Evolutionary conservation across 257 asterid genomes (phyloP).

Genomic region (Mentha longifolia): DNA sequence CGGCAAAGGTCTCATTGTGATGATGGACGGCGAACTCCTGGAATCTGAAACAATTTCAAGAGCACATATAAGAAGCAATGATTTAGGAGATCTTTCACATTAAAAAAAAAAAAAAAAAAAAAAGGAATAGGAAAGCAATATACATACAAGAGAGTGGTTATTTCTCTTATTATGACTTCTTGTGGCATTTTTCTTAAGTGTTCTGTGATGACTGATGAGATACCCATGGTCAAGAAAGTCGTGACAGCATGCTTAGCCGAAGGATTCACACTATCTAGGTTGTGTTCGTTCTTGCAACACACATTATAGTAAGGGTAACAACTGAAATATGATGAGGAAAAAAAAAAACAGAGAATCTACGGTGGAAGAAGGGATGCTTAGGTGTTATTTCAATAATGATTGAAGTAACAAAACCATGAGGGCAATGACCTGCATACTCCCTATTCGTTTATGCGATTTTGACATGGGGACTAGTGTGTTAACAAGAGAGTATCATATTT

Average conservation of each 20-base stretch:
- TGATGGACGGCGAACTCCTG: conserved; percentile 46
- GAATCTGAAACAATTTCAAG: conserved; percentile 47
- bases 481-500: not conserved
- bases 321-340: not conserved
- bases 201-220: too few species aligned
- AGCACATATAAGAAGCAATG: not conserved
- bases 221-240: too few species aligned
- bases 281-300: not conserved
- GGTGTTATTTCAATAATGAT: not conserved
- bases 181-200: not conserved
- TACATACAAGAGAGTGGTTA: not conserved
- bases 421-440: not conserved
- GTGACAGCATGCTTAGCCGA: too few species aligned
- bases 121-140: not conserved
- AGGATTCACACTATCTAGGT: not conserved
- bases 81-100: not conserved
- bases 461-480: not conserved
- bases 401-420: not conserved
- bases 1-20: conserved; percentile 28
- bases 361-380: not conserved
- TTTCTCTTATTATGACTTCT: too few species aligned
- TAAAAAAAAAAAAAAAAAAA: not conserved
- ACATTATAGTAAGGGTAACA: not conserved
- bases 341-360: not conserved
- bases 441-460: not conserved